Evolutionary conservation across 805 yeast genomes (phyloP).

Genomic region (Priceomyces carsonii): DNA sequence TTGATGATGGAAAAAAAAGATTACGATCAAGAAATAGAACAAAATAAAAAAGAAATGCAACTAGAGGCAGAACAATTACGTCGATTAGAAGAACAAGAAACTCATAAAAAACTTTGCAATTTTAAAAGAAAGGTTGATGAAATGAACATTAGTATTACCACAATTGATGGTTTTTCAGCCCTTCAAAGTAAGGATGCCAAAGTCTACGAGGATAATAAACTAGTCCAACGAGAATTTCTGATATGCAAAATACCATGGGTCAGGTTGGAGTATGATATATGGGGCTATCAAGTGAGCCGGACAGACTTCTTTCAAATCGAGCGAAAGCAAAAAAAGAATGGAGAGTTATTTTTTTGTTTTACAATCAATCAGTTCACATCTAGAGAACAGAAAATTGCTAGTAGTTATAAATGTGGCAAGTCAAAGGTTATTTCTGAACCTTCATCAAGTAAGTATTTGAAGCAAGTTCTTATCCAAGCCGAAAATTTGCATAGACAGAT

Average conservation of each 20-base stretch:
- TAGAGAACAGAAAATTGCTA: conserved; percentile 13
- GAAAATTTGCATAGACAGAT: conserved; percentile 10
- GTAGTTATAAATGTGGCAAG: conserved; percentile 21
- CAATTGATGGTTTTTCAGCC: conserved; percentile 40
- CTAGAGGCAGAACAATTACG: conserved; percentile 12
- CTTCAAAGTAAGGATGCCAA: conserved; percentile 12
- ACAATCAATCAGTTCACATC: conserved; percentile 14
- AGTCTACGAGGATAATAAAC: conserved; percentile 10
- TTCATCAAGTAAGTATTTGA: conserved; percentile 11
- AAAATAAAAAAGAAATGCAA: conserved; percentile 10
- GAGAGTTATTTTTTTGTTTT: conserved; percentile 11
- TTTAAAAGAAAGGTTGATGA: conserved; percentile 12
- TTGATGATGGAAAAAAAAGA: conserved; percentile 20
- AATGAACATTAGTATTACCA: conserved; percentile 29
- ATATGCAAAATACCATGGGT: conserved; percentile 22
- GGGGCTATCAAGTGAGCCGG: conserved; percentile 25
- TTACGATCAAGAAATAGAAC: conserved; percentile 8
- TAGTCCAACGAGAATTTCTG: conserved; percentile 15
- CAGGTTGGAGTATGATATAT: conserved; percentile 31
- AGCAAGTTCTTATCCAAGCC: conserved; percentile 19
- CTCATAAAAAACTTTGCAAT: conserved; percentile 11
- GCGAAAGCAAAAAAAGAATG: conserved; percentile 4
- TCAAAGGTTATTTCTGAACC: conserved; percentile 7
- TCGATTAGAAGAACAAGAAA: conserved; percentile 11
- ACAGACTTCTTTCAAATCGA: conserved; percentile 10